Base-by-base conservation (phyloP, 106 monocot species). In the Dendrobium huoshanense region DNA sequence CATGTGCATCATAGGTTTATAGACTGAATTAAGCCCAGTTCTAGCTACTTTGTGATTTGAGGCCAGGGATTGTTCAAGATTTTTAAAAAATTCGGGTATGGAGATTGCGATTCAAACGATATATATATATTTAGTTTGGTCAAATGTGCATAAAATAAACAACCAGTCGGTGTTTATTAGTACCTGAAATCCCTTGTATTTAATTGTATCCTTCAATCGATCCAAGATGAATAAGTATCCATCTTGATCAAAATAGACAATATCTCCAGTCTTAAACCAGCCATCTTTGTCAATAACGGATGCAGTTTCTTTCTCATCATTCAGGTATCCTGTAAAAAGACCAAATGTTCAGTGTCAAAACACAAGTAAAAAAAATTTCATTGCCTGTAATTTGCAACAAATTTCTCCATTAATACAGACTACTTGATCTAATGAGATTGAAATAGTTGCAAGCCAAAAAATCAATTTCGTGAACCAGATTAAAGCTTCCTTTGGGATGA, bases 131-230 rank as follows among this genome's bases (percentile, higher is more conserved):
- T 44, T 44, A 6, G 44, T 13, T 51, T 51, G 13, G 1, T 1
- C 51, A 51, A 51, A 11, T 51, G 15, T 51, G 13, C 2, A 51
- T 51, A 51, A 51, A 51, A 51, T 51, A 51, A 51, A 51, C 0
- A 0, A 10, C 1, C 13, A 11, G 9, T 75, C 0, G 1, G 75
- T 51, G 51, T 77, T 49, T 7, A 54, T 31, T 31, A 31, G 54
- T 78, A 95, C 95, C 92, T 92, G 95, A 86, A 86, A 95, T 16
- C 92, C 95, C 48, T 95, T 95, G 86, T 92, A 95, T 64, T 95
- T 95, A 27, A 95, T 95, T 24, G 82, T 86, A 65, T 95, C 92
- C 81, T 95, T 95, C 70, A 95, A 75, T 51, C 95, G 90, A 29
- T 91, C 95, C 76, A 91, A 58, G 73, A 92, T 72, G 78, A 82